Evolutionary conservation across 306 rosid genomes (phyloP).

Genomic region (Vachellia pachyceras): DNA sequence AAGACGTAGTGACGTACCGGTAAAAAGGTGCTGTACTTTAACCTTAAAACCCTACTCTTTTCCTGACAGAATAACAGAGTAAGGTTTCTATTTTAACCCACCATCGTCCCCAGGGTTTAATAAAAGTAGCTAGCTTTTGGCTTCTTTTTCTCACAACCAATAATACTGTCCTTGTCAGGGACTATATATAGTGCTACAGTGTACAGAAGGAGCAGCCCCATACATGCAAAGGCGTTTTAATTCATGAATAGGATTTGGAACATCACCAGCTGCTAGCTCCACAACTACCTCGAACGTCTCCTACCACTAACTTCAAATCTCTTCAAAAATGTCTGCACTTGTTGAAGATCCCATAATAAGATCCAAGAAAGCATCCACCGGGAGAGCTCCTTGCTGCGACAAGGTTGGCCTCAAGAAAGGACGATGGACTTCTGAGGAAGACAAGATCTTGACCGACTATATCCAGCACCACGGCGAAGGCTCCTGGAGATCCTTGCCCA

Average conservation of each 20-base stretch:
- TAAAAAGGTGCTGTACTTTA: background rate
- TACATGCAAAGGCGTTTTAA: constrained; percentile 13
- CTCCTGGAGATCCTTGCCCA: constrained; percentile 83
- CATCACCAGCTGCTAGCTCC: background rate
- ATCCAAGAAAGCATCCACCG: constrained; percentile 34
- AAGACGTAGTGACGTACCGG: too few relatives aligned
- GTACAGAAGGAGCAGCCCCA: background rate
- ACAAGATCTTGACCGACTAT: constrained; percentile 64
- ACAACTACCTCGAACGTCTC: background rate
- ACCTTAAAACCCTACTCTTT: background rate
- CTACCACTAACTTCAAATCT: background rate
- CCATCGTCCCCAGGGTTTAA: too few relatives aligned
- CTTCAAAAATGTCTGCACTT: background rate
- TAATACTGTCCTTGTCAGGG: background rate
- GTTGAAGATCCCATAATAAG: background rate
- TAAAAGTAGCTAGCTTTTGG: too few relatives aligned
- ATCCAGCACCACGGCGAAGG: constrained; percentile 75
- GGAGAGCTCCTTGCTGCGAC: constrained; percentile 83
- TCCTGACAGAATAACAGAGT: background rate
- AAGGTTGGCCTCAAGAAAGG: constrained; percentile 81
- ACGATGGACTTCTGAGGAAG: constrained; percentile 92
- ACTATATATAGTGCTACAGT: constrained; percentile 25
- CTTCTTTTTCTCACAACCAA: too few relatives aligned
- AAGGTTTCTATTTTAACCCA: background rate
- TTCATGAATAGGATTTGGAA: background rate